Conservation (phyloP, 352 stramenopile species). For the Peronosclerospora sorghi region DNA sequence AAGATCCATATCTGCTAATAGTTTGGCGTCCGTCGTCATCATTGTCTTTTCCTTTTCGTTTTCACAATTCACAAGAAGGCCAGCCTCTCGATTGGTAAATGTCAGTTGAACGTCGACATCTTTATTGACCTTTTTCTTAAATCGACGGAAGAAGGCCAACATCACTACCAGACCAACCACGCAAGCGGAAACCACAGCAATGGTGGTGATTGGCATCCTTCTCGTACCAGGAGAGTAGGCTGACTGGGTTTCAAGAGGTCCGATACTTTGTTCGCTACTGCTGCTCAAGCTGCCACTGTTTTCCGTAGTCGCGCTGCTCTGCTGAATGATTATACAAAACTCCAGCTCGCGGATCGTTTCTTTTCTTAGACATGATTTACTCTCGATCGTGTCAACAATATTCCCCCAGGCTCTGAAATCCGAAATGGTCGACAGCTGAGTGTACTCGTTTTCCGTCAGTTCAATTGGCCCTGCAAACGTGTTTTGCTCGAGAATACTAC, state of each 20-base stretch:
- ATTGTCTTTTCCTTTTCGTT: slow-evolving; percentile 4
- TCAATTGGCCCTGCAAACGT: slow-evolving; percentile 24
- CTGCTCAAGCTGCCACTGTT: neutral
- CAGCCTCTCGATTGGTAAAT: slow-evolving; percentile 23
- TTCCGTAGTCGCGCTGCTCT: slow-evolving; percentile 3
- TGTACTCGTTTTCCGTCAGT: slow-evolving; percentile 21
- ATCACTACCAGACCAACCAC: slow-evolving; percentile 21
- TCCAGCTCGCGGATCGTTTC: slow-evolving; percentile 16
- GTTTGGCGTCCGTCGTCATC: slow-evolving; percentile 8
- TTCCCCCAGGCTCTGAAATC: slow-evolving; percentile 26
- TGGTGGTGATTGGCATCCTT: slow-evolving; percentile 9
- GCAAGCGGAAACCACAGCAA: slow-evolving; percentile 15
- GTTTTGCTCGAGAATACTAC: slow-evolving; percentile 30
- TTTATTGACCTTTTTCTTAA: slow-evolving; percentile 27
- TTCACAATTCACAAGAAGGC: slow-evolving; percentile 6
- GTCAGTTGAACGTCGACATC: slow-evolving; percentile 24
- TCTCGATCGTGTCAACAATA: slow-evolving; percentile 9
- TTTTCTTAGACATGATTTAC: slow-evolving; percentile 18
- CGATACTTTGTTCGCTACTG: slow-evolving; percentile 2
- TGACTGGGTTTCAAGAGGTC: slow-evolving; percentile 13
- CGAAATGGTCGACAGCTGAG: slow-evolving; percentile 17
- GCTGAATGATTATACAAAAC: slow-evolving; percentile 23
- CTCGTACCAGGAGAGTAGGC: slow-evolving; percentile 1
- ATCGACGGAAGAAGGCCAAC: slow-evolving; percentile 26
- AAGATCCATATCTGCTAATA: slow-evolving; percentile 37